Percentiles rank a stretch among this genome's conserved stretches.
Conservation (phyloP, 805 yeast genomes). For the Metschnikowia vanudenii region DNA sequence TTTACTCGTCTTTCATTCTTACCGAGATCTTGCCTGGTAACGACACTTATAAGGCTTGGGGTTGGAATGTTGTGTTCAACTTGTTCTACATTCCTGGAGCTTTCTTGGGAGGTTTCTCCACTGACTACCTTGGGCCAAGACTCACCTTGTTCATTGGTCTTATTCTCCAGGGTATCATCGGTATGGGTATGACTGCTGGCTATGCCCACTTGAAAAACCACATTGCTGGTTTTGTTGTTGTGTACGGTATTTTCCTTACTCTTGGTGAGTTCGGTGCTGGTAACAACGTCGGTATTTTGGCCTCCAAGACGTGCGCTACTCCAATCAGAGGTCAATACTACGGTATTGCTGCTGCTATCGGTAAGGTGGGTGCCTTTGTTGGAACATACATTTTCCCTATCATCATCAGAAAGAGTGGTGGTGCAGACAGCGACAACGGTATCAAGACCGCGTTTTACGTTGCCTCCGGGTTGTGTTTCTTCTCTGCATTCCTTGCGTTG, state of each 20-base stretch:
- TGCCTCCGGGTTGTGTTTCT: slow-evolving; percentile 70
- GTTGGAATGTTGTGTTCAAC: slow-evolving; percentile 90
- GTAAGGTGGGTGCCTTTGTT: slow-evolving; percentile 89
- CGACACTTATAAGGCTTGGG: slow-evolving; percentile 71
- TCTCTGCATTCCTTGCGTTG: slow-evolving; percentile 66
- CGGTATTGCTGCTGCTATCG: slow-evolving; percentile 87
- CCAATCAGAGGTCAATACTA: slow-evolving; percentile 89
- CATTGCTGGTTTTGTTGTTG: slow-evolving; percentile 78
- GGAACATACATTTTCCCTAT: slow-evolving; percentile 89
- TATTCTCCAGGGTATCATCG: slow-evolving; percentile 69
- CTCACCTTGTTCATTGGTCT: slow-evolving; percentile 71
- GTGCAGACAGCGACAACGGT: slow-evolving; percentile 52
- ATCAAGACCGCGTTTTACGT: slow-evolving; percentile 79
- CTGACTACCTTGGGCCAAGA: slow-evolving; percentile 94
- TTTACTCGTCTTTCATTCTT: slow-evolving; percentile 74
- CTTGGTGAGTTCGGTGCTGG: slow-evolving; percentile 96
- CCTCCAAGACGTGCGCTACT: slow-evolving; percentile 82
- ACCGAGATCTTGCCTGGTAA: slow-evolving; percentile 54
- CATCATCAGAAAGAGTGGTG: slow-evolving; percentile 56
- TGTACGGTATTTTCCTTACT: slow-evolving; percentile 83
- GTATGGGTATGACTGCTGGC: slow-evolving; percentile 78
- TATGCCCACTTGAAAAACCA: slow-evolving; percentile 54
- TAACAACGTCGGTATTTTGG: slow-evolving; percentile 83
- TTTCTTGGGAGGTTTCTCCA: slow-evolving; percentile 74
- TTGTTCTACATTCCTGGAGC: slow-evolving; percentile 90